phyloP scores from a whole-genome alignment of 164 flowering plant genomes.

The Aristolochia fimbriata region DNA sequence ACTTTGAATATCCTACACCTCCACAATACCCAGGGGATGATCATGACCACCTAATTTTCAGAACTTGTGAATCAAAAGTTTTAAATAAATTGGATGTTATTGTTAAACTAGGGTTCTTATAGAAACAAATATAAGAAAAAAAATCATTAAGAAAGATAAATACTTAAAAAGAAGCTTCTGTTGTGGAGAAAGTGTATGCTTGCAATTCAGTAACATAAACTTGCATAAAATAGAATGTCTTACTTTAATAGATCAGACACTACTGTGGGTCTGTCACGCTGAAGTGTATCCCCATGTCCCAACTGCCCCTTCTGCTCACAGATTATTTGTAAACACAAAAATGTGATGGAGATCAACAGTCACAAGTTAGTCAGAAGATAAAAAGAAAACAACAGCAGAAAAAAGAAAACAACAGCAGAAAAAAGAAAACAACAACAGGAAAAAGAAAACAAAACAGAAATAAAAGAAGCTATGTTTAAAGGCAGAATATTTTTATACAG shows the following conservation, averaged over 20 bases:
- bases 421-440: too few relatives aligned
- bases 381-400: not conserved
- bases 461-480: not conserved
- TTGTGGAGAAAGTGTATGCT: too few relatives aligned
- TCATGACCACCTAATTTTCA: too few relatives aligned
- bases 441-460: not conserved
- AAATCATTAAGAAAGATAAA: too few relatives aligned
- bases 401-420: not conserved
- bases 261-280: constrained; percentile 83
- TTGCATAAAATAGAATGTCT: constrained; percentile 10
- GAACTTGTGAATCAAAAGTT: too few relatives aligned
- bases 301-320: constrained; percentile 79
- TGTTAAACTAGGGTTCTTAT: too few relatives aligned
- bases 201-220: too few relatives aligned
- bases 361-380: not conserved
- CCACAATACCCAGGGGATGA: too few relatives aligned
- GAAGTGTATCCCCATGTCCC: constrained; percentile 86
- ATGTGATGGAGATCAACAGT: not conserved
- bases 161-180: too few relatives aligned
- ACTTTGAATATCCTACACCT: too few relatives aligned
- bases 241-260: constrained; percentile 80
- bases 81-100: too few relatives aligned
- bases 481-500: not conserved
- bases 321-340: constrained; percentile 3
- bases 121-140: too few relatives aligned